phyloP scores from a whole-genome alignment of 495 filamentous ascomycete genomes.

The Neurospora sp. region DNA sequence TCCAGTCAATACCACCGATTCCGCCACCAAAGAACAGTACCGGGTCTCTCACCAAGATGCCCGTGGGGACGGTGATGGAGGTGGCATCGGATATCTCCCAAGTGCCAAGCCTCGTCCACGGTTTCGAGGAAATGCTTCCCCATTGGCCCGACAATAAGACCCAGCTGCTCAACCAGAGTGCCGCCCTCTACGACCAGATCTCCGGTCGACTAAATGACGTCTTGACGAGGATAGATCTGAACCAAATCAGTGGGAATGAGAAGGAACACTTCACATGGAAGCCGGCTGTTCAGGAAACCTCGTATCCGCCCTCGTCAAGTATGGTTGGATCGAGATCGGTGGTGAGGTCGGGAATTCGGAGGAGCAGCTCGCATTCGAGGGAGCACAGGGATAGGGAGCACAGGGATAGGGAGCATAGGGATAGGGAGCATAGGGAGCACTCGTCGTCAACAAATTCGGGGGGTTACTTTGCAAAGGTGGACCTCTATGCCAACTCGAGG shows the following conservation, averaged over 20 bases:
- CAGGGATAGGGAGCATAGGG: constrained; percentile 27
- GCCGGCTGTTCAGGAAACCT: constrained; percentile 12
- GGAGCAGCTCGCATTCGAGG: constrained; percentile 1
- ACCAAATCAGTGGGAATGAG: constrained; percentile 53
- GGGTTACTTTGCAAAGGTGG: constrained; percentile 66
- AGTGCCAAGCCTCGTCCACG: constrained; percentile 16
- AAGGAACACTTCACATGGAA: constrained; percentile 43
- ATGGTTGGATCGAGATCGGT: neutral
- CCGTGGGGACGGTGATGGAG: constrained; percentile 28
- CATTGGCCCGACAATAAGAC: constrained; percentile 26
- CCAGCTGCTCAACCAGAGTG: constrained; percentile 34
- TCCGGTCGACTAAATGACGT: constrained; percentile 49
- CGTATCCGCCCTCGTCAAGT: neutral
- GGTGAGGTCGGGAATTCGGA: constrained; percentile 13
- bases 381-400: neutral
- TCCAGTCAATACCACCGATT: neutral
- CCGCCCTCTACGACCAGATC: constrained; percentile 47
- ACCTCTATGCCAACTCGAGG: constrained; percentile 68
- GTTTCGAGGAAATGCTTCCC: constrained; percentile 26
- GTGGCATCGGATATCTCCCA: constrained; percentile 25
- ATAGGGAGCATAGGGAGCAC: constrained; percentile 28
- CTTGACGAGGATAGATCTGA: constrained; percentile 59
- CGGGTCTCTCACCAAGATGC: constrained; percentile 23
- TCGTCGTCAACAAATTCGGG: constrained; percentile 23
- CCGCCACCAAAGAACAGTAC: constrained; percentile 9